phyloP scores from a whole-genome alignment of 1,284 basidiomycete species.

The Sutorius eximius region DNA sequence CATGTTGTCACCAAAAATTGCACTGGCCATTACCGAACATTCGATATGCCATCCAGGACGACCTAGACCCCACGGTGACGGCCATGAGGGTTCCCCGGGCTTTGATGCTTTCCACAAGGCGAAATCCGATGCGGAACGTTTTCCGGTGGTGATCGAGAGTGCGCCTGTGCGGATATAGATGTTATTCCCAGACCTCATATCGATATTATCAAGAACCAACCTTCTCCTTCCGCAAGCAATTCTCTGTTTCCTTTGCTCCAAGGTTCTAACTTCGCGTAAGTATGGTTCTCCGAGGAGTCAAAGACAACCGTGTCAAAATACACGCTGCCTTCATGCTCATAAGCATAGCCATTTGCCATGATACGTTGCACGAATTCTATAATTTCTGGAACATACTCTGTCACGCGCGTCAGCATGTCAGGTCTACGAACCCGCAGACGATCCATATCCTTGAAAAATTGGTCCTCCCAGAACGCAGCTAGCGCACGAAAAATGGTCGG shows the following conservation, averaged over 20 bases:
- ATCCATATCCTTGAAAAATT: constrained; percentile 93
- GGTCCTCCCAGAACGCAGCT: constrained; percentile 87
- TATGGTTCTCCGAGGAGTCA: constrained; percentile 70
- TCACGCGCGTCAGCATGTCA: constrained; percentile 91
- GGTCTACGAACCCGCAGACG: constrained; percentile 85
- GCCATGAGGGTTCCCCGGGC: constrained; percentile 97
- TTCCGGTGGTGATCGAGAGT: constrained; percentile 59
- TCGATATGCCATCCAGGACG: constrained; percentile 99
- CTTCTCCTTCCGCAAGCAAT: constrained; percentile 92
- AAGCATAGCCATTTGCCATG: constrained; percentile 88
- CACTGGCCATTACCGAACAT: constrained; percentile 98
- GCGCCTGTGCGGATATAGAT: constrained; percentile 46
- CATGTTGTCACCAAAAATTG: constrained; percentile 89
- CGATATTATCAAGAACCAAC: constrained; percentile 37
- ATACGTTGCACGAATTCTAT: constrained; percentile 88
- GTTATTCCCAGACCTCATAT: constrained; percentile 1
- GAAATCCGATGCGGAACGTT: constrained; percentile 81
- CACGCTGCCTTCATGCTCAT: constrained; percentile 85
- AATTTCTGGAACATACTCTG: constrained; percentile 97
- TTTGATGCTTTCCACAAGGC: constrained; percentile 98
- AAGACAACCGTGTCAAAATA: constrained; percentile 95
- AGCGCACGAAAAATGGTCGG: constrained; percentile 84
- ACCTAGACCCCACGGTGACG: constrained; percentile 95
- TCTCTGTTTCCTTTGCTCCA: constrained; percentile 94
- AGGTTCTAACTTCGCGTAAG: constrained; percentile 95